Conservation (phyloP, 257 asterid species). For the Voacanga thouarsii region DNA sequence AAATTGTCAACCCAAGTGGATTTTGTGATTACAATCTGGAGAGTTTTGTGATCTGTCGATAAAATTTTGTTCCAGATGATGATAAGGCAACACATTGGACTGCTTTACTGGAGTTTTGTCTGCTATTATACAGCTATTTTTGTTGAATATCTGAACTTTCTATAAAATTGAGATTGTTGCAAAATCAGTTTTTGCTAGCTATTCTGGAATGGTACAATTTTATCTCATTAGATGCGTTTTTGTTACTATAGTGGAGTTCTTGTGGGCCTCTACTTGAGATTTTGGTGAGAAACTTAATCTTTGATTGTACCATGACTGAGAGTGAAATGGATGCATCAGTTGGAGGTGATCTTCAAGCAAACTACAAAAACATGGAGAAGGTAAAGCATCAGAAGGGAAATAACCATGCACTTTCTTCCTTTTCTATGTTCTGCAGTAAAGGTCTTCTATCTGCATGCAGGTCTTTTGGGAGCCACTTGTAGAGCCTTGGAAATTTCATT, state of each 20-base stretch:
- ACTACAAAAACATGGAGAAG: slow-evolving; percentile 90
- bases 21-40: background rate
- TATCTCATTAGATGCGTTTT: slow-evolving; percentile 8
- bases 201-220: background rate
- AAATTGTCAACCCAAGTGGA: background rate
- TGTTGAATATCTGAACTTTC: background rate
- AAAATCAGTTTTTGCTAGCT: background rate
- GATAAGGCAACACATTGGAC: background rate
- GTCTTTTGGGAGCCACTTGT: slow-evolving; percentile 92
- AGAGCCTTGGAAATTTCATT: slow-evolving; percentile 82
- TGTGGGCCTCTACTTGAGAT: slow-evolving; percentile 84
- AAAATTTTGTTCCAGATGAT: background rate
- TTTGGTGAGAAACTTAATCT: slow-evolving; percentile 43
- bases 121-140: background rate
- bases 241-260: slow-evolving; percentile 55
- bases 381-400: slow-evolving; percentile 33
- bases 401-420: slow-evolving; percentile 2
- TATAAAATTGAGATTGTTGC: background rate
- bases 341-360: slow-evolving; percentile 73
- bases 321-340: slow-evolving; percentile 53
- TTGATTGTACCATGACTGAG: slow-evolving; percentile 41
- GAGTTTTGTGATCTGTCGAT: background rate
- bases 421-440: slow-evolving; percentile 10
- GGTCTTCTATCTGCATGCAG: slow-evolving; percentile 34
- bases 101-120: too few species aligned